phyloP scores from a whole-genome alignment of 2,329 filamentous ascomycete genomes.

The Sporothrix luriei region DNA sequence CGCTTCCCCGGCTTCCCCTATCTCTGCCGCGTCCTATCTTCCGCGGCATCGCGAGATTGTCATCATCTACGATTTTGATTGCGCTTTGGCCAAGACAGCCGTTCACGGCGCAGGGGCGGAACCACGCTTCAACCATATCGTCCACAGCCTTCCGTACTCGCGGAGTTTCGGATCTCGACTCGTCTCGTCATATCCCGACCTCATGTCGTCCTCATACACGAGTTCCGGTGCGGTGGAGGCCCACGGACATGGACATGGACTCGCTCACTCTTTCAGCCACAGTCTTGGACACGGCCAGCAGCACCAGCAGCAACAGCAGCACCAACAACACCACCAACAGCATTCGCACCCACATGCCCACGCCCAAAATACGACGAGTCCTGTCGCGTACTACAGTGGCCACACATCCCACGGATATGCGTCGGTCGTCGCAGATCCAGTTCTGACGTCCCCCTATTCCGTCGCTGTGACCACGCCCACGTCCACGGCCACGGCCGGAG shows the following conservation, averaged over 20 bases:
- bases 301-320: constrained; percentile 1
- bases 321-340: not conserved
- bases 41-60: constrained; percentile 24
- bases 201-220: constrained; percentile 21
- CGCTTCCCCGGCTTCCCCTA: not conserved
- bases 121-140: not conserved
- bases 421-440: constrained; percentile 1
- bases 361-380: constrained; percentile 5
- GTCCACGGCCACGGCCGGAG: too few relatives aligned
- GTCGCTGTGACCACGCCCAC: not conserved
- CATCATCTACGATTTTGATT: not conserved
- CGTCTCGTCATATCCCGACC: not conserved
- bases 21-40: constrained; percentile 16
- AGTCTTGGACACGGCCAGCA: not conserved
- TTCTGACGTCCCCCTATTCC: constrained; percentile 10
- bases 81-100: not conserved
- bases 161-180: constrained; percentile 15
- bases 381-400: constrained; percentile 18
- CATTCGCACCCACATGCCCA: not conserved
- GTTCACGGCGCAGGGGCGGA: not conserved
- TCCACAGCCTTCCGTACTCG: not conserved
- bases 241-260: constrained; percentile 1
- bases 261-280: constrained; percentile 16
- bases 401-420: constrained; percentile 16
- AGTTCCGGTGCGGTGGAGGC: constrained; percentile 14